Base-by-base conservation (phyloP, 2,329 filamentous ascomycete genomes). In the Fusarium fujikuroi region DNA sequence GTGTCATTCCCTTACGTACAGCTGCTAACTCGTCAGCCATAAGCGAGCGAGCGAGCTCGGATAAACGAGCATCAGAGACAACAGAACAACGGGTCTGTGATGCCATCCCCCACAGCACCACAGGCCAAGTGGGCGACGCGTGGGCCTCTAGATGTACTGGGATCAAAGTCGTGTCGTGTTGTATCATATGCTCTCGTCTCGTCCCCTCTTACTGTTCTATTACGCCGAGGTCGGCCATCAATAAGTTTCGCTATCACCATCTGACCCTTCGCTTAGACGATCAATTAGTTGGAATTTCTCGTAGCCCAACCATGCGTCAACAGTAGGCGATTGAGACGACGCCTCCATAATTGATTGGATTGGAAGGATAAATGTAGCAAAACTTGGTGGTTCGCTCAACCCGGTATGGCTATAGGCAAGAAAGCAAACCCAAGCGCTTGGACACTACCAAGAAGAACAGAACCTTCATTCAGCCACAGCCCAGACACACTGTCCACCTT, bases 1-100 rank as follows among this genome's bases (percentile, higher is more conserved):
- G 25, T 21, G 32, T 9, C 36, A 19, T 63, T 52, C 53, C 49
- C 50, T 66, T 64, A 50, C 43, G 60, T 66, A 50, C 43, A 50
- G 28, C 16, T 23, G 36, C 42, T 37, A 21, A 46, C 25, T 43
- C 47, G 63, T 63, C 63, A 43, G 42, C 59, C 49, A 32, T 42
- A 43, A 56, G 50, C 50, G 25, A 63, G 32, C 39, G 18, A 52
- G 36, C 47, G 12, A 16, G 15, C 40, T 25, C 23, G 40, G 28
- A 32, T 19, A 43, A 43, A 57, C 54, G 50, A 64, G 60, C 44
- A 36, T 64, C 60, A 50, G 37, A 58, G 28, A 42, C n/a, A 39
- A 44, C 28, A 50, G 46, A 21, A 50, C 54, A 40, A 36, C 39
- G 40, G 39, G 50, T 40, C 43, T 52, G 43, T 44, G 46, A 62